Evolutionary conservation across 176 grass and related monocot genomes (phyloP).

Genomic region (Chloris gayana): DNA sequence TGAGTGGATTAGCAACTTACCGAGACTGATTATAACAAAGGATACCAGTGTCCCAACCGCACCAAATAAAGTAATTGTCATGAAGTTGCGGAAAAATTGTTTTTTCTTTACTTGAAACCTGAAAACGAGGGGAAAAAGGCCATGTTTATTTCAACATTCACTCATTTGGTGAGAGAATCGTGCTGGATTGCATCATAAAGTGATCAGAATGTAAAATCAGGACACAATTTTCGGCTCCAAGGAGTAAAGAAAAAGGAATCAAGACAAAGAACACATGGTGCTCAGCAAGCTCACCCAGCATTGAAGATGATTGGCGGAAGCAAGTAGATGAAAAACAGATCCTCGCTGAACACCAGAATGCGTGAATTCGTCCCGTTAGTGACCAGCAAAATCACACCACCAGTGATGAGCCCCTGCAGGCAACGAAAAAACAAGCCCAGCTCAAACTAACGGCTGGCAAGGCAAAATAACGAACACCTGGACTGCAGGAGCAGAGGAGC

Average conservation of each 20-base stretch:
- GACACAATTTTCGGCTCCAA: neutral
- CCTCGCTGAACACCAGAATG: slow-evolving; percentile 87
- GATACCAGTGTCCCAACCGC: slow-evolving; percentile 90
- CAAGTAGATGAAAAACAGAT: slow-evolving; percentile 92
- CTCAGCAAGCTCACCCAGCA: slow-evolving; percentile 70
- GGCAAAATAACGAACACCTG: slow-evolving; percentile 26
- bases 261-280: neutral
- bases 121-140: slow-evolving; percentile 27
- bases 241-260: neutral
- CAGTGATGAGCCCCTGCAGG: slow-evolving; percentile 75
- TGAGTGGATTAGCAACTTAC: slow-evolving; percentile 53
- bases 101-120: slow-evolving; percentile 99
- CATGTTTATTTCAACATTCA: neutral
- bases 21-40: slow-evolving; percentile 78
- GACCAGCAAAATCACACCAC: slow-evolving; percentile 64
- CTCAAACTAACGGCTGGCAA: neutral
- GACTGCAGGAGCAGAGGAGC: slow-evolving; percentile 6
- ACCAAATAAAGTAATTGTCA: slow-evolving; percentile 90
- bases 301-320: slow-evolving; percentile 98
- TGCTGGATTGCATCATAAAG: slow-evolving; percentile 6
- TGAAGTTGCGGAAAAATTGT: slow-evolving; percentile 92
- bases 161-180: neutral
- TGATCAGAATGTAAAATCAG: neutral
- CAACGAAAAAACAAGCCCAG: neutral
- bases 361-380: slow-evolving; percentile 62